These are phyloP conservation scores for Tulasnella sp. DNA, from an alignment of 768 basidiomycete genomes.

Conservation along the genomic window DNA sequence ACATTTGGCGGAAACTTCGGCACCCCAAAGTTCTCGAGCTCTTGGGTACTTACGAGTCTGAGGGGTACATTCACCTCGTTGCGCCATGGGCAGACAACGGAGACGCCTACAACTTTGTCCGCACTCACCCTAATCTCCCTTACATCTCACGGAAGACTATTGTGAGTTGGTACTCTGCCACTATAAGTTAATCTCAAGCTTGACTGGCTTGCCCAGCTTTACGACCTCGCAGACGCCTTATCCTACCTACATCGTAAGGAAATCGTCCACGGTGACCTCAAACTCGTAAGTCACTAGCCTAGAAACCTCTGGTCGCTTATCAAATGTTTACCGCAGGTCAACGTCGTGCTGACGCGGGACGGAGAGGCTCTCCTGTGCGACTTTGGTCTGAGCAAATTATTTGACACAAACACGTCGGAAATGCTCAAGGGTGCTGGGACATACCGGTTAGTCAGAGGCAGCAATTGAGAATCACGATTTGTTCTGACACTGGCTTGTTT, in stretches of 20 bases:
- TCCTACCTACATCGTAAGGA: conserved; percentile 10
- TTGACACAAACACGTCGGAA: neutral
- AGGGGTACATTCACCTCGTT: neutral
- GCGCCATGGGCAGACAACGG: conserved; percentile 2
- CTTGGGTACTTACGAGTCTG: neutral
- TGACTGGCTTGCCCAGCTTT: neutral
- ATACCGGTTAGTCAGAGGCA: neutral
- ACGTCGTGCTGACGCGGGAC: neutral
- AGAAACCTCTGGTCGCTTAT: neutral
- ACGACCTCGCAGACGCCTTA: conserved; percentile 13
- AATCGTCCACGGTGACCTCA: conserved; percentile 15
- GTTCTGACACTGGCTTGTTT: neutral
- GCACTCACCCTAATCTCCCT: neutral
- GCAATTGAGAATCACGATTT: neutral
- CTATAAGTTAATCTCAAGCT: neutral
- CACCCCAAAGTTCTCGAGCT: conserved; percentile 4
- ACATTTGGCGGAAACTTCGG: conserved; percentile 2
- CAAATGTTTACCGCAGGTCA: neutral
- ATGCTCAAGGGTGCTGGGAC: conserved; percentile 1
- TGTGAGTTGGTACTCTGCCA: neutral
- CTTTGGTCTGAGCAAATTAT: conserved; percentile 5
- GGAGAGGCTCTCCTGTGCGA: neutral
- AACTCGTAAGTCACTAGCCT: neutral
- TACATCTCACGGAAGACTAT: neutral
- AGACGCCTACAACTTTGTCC: neutral